phyloP scores from a whole-genome alignment of 441 rosid species.

The Adansonia madagascariensis region DNA sequence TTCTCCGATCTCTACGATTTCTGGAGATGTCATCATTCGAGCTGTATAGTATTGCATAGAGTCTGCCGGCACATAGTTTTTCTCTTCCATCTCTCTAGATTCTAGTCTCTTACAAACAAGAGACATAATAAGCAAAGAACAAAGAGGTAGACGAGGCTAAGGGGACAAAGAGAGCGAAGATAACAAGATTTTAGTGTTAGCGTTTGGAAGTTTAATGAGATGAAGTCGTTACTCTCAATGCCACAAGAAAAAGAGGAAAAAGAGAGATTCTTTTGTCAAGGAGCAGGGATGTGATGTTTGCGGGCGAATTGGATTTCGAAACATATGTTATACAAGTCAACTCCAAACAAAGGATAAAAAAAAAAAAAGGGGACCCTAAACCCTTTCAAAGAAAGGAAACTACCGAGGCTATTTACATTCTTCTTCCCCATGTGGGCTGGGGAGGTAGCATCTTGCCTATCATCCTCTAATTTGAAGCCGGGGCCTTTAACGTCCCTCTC shows the following conservation, averaged over 20 bases:
- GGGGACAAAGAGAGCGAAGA: slow-evolving; percentile 24
- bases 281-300: slow-evolving; percentile 20
- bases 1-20: slow-evolving; percentile 68
- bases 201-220: slow-evolving; percentile 30
- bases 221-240: slow-evolving; percentile 55
- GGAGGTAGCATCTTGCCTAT: too few relatives aligned
- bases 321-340: background rate
- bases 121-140: background rate
- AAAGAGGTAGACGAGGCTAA: background rate
- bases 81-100: slow-evolving; percentile 38
- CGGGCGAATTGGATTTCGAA: slow-evolving; percentile 32
- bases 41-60: slow-evolving; percentile 31
- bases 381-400: too few relatives aligned
- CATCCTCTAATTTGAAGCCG: too few relatives aligned
- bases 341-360: too few relatives aligned
- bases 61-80: slow-evolving; percentile 25
- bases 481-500: too few relatives aligned
- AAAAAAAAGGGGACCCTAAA: too few relatives aligned
- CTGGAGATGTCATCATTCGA: slow-evolving; percentile 52
- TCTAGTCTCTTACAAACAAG: background rate
- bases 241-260: slow-evolving; percentile 34
- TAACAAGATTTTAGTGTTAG: slow-evolving; percentile 6
- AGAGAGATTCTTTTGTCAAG: slow-evolving; percentile 44
- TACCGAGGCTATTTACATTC: too few relatives aligned
- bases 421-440: too few relatives aligned